phyloP scores from a whole-genome alignment of 2,329 filamentous ascomycete species.

The Colletotrichum liaoningense region DNA sequence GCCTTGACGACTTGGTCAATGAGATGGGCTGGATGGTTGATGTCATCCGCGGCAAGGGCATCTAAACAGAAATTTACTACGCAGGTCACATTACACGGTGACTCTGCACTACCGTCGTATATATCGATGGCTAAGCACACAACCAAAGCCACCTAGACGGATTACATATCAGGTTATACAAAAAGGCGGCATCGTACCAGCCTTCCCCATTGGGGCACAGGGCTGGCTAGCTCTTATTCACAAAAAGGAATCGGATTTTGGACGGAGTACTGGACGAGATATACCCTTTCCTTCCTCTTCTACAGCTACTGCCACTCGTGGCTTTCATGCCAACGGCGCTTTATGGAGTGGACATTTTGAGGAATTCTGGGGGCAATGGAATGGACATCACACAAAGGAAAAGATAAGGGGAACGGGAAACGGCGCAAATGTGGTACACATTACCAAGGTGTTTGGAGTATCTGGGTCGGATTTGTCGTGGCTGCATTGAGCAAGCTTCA shows the following conservation, averaged over 20 bases:
- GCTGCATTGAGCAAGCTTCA: neutral
- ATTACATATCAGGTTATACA: neutral
- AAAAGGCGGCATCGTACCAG: constrained; percentile 3
- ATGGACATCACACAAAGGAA: neutral
- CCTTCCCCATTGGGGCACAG: neutral
- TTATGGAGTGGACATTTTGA: constrained; percentile 17
- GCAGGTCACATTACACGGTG: neutral
- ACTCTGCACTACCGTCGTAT: neutral
- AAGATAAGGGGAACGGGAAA: neutral
- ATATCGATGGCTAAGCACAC: neutral
- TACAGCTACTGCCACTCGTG: constrained; percentile 16
- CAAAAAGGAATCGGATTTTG: constrained; percentile 6
- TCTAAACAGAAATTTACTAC: constrained; percentile 17
- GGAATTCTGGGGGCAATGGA: constrained; percentile 3
- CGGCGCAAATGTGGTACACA: neutral
- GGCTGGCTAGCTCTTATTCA: neutral
- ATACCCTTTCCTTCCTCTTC: constrained; percentile 30
- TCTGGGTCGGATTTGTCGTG: neutral
- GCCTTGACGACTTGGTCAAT: constrained; percentile 53
- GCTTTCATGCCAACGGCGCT: constrained; percentile 27
- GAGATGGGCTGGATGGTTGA: constrained; percentile 66
- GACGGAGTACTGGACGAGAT: constrained; percentile 32
- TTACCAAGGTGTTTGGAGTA: constrained; percentile 20
- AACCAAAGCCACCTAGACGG: constrained; percentile 8
- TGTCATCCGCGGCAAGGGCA: constrained; percentile 52